Evolutionary conservation across 73 alveolate species (phyloP).

Genomic region (Tetrahymena borealis): DNA sequence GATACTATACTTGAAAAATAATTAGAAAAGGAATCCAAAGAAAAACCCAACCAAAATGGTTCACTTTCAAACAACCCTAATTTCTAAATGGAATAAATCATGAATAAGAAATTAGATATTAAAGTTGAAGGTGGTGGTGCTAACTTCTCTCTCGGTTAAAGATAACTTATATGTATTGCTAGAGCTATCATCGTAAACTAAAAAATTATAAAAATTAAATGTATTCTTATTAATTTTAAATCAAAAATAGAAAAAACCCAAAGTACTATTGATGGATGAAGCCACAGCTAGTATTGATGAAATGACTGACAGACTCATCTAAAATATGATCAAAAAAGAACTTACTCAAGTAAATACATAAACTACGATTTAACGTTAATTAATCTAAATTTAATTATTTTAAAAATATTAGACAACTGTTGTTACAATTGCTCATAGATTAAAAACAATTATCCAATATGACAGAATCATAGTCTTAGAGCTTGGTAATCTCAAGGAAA

Average conservation of each 20-base stretch:
- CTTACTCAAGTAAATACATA: neutral
- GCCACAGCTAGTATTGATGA: conserved; percentile 69
- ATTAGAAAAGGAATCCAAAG: neutral
- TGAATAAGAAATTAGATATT: conserved; percentile 59
- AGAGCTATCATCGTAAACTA: conserved; percentile 45
- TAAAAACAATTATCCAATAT: conserved; percentile 49
- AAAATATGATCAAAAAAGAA: conserved; percentile 32
- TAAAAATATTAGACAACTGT: conserved; percentile 48
- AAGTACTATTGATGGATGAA: conserved; percentile 68
- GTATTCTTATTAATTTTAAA: conserved; percentile 16
- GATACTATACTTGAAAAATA: conserved; percentile 61
- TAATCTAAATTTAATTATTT: conserved; percentile 10
- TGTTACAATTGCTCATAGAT: conserved; percentile 58
- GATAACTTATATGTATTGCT: conserved; percentile 74
- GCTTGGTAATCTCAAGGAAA: conserved; percentile 35
- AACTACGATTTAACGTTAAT: neutral
- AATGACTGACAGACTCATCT: conserved; percentile 52
- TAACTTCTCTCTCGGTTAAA: conserved; percentile 89
- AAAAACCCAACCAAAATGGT: conserved; percentile 48
- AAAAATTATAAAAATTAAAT: conserved; percentile 17
- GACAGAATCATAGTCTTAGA: conserved; percentile 61
- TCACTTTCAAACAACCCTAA: conserved; percentile 51
- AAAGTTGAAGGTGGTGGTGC: conserved; percentile 77
- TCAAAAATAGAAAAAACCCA: conserved; percentile 55
- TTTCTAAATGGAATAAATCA: conserved; percentile 60